Conservation (phyloP, 164 flowering plant genomes). For the Aristolochia contorta region DNA sequence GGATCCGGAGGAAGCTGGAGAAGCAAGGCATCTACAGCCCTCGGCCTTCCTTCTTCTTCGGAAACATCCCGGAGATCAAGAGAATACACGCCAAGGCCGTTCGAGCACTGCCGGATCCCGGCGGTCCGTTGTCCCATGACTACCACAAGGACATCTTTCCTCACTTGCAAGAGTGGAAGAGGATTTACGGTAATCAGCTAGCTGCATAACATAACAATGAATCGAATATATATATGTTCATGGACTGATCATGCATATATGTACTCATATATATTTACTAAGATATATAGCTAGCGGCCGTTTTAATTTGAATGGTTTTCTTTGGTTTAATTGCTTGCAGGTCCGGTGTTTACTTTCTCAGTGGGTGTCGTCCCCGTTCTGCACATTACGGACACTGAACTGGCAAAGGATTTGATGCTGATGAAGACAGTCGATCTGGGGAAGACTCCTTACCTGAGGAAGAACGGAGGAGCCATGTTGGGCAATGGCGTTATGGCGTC, state of each 20-base stretch:
- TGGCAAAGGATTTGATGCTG: constrained; percentile 29
- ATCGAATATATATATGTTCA: no score
- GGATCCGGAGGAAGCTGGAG: constrained; percentile 1
- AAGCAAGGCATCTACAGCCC: constrained; percentile 12
- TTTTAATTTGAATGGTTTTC: constrained; percentile 22
- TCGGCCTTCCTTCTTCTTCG: constrained; percentile 8
- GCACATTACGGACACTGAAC: constrained; percentile 15
- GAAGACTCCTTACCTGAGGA: constrained; percentile 23
- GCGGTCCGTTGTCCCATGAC: constrained; percentile 9
- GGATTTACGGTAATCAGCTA: constrained; percentile 24
- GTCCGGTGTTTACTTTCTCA: constrained; percentile 22
- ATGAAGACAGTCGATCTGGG: constrained; percentile 28
- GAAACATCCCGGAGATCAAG: constrained; percentile 5
- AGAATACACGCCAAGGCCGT: constrained; percentile 4
- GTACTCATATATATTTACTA: no score
- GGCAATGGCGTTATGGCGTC: constrained; percentile 35
- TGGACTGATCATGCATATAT: no score
- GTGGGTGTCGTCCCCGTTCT: constrained; percentile 22
- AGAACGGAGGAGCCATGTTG: constrained; percentile 21
- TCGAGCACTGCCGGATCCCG: background rate
- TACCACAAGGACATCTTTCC: constrained; percentile 15
- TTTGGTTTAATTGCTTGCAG: constrained; percentile 6
- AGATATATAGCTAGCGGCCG: no score
- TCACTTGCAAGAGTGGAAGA: constrained; percentile 17
- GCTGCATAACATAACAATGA: no score